phyloP scores from a whole-genome alignment of 352 stramenopile species.

The Globisporangium cederbergense region DNA sequence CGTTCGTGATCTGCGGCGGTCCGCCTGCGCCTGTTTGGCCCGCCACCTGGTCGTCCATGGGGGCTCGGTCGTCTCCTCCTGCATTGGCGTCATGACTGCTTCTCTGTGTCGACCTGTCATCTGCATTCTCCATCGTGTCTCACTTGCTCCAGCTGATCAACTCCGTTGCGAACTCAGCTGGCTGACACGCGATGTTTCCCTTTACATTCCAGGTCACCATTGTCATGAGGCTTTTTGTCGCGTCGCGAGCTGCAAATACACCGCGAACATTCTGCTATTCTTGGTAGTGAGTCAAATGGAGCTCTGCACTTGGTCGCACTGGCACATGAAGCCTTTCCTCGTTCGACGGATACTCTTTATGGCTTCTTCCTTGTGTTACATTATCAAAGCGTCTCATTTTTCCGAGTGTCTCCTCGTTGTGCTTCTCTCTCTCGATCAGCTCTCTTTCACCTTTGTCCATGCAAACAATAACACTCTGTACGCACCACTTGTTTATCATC shows the following conservation, averaged over 20 bases:
- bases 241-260: slow-evolving; percentile 3
- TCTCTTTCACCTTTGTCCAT: neutral
- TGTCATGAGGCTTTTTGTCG: neutral
- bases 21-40: neutral
- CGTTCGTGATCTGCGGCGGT: slow-evolving; percentile 21
- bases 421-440: neutral
- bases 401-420: too few relatives aligned
- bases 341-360: too few relatives aligned
- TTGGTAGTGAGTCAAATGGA: neutral
- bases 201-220: neutral
- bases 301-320: neutral
- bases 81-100: neutral
- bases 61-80: neutral
- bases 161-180: neutral
- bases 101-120: neutral
- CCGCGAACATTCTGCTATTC: neutral
- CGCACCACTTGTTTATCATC: neutral
- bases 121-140: neutral
- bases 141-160: neutral
- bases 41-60: neutral
- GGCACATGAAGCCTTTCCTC: neutral
- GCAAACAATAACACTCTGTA: slow-evolving; percentile 10
- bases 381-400: neutral
- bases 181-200: neutral
- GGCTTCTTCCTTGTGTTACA: slow-evolving; percentile 1